Evolutionary conservation across 2,329 filamentous ascomycete genomes (phyloP).

Genomic region (Phoma sp.): DNA sequence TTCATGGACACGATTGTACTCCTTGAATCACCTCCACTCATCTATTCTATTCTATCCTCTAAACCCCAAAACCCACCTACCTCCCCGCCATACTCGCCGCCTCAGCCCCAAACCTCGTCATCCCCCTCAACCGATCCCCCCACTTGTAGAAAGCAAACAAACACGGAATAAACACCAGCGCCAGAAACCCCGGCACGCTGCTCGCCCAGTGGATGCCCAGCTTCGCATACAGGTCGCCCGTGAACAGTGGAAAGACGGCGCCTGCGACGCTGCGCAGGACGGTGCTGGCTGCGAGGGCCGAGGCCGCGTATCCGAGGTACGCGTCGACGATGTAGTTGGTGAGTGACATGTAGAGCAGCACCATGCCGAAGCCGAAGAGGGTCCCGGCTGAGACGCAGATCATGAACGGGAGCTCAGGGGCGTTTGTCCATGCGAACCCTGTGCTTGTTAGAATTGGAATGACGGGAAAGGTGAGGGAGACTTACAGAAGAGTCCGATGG

Average conservation of each 20-base stretch:
- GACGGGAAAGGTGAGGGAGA: not conserved
- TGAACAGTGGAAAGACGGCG: conserved; percentile 57
- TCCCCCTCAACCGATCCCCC: conserved; percentile 23
- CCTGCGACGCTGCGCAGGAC: conserved; percentile 56
- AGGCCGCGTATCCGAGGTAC: conserved; percentile 57
- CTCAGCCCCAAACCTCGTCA: conserved; percentile 29
- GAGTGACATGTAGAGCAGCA: conserved; percentile 49
- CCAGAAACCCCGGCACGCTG: conserved; percentile 55
- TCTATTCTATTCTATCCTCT: too few species aligned
- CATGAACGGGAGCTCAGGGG: conserved; percentile 61
- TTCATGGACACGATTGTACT: too few species aligned
- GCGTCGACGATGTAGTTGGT: conserved; percentile 73
- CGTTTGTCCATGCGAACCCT: conserved; percentile 60
- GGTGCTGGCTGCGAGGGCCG: conserved; percentile 49
- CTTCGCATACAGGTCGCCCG: conserved; percentile 52
- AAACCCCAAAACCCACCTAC: not conserved
- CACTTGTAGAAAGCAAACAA: conserved; percentile 25
- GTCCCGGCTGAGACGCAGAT: conserved; percentile 58
- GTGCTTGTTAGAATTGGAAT: not conserved
- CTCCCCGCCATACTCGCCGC: conserved; percentile 20
- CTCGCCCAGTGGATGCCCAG: conserved; percentile 58
- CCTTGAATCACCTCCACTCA: too few species aligned
- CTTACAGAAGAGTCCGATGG: conserved; percentile 53
- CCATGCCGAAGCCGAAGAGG: conserved; percentile 54
- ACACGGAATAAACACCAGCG: conserved; percentile 48